A percentile compares a stretch with the other conserved stretches of the same genome.
Evolutionary conservation across 441 rosid species (phyloP).

Genomic region (Geranium incanum): DNA sequence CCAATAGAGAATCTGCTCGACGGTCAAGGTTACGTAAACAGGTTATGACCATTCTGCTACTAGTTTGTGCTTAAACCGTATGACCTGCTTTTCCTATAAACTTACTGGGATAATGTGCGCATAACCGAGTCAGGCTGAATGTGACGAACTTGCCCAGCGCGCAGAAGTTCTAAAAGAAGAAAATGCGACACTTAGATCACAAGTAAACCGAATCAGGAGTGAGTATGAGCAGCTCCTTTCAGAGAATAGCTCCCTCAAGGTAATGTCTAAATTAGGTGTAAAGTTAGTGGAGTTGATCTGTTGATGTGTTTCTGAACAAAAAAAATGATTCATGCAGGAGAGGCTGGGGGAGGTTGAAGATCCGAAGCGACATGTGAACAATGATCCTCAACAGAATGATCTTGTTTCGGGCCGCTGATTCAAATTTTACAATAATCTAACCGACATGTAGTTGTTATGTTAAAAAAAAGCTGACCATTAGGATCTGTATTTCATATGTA

Average conservation of each 20-base stretch:
- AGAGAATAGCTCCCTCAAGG: constrained; percentile 70
- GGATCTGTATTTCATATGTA: constrained; percentile 21
- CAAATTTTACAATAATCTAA: constrained; percentile 31
- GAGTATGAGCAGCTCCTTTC: constrained; percentile 66
- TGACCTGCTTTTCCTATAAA: constrained; percentile 2
- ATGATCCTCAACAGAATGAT: constrained; percentile 43
- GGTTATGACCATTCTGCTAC: constrained; percentile 32
- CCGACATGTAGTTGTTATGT: background rate
- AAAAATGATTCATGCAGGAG: constrained; percentile 36
- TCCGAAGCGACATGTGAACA: constrained; percentile 34
- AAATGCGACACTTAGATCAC: constrained; percentile 67
- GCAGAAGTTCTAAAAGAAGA: constrained; percentile 79
- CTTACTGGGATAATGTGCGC: constrained; percentile 15
- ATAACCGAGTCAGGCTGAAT: constrained; percentile 62
- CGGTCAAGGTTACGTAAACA: constrained; percentile 93
- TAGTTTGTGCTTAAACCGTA: background rate
- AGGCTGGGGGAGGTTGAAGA: constrained; percentile 58
- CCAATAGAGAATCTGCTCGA: constrained; percentile 96
- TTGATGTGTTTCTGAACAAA: background rate
- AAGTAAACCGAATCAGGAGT: constrained; percentile 58
- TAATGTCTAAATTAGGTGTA: constrained; percentile 19
- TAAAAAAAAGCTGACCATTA: constrained; percentile 27
- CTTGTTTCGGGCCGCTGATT: constrained; percentile 25
- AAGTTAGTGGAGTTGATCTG: background rate
- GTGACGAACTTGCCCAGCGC: constrained; percentile 84